Base-by-base conservation (phyloP, 164 flowering plant species). In the Tetrastigma voinierianum region DNA sequence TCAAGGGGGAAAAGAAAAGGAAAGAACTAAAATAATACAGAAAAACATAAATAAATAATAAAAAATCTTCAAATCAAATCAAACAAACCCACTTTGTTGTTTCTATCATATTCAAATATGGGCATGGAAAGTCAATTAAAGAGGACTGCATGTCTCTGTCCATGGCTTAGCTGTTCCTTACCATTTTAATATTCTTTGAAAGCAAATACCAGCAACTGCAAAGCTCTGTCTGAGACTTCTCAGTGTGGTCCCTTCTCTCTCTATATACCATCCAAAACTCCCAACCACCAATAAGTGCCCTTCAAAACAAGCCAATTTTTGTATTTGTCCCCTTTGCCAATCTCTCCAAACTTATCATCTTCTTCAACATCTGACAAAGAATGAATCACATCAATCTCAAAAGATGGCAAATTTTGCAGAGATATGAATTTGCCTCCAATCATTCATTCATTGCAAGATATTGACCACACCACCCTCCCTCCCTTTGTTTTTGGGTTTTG, bases 161-260 rank as follows among this genome's bases (percentile, higher is more conserved):
- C 61, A 54, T 64, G 21, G 67, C 73, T 72, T 72, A 72, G 76
- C 76, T 72, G 79, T 72, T 72, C 16, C 61, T 69, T 70, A 43
- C 57, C 68, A 57, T 56, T 44, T 48, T 20, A 55, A 62, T 44
- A 58, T 53, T 61, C 58, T 61, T 14, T 13, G 65, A 67, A 68
- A 57, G 74, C 72, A 67, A 70, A 71, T 70, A 46, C 44, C 64
- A 67, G 19, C 55, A 67, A 54, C 19, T 46, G 45, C 19, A 53
- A 56, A 25, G 55, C n/a, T 1, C 4, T 51, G 55, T 57, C 11
- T 59, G 62, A 20, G 46, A 40, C 23, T 53, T 23, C 60, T 70
- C 45, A 11, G 6, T 19, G 69, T 53, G 78, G 72, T 67, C 72
- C 74, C 72, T 15, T 51, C 17, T 24, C 16, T 11, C 12, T 51